Evolutionary conservation across 2,329 filamentous ascomycete genomes (phyloP), one percentile per base, ranked within the genome.

Genomic region (Ascochyta clinopodiicola): DNA sequence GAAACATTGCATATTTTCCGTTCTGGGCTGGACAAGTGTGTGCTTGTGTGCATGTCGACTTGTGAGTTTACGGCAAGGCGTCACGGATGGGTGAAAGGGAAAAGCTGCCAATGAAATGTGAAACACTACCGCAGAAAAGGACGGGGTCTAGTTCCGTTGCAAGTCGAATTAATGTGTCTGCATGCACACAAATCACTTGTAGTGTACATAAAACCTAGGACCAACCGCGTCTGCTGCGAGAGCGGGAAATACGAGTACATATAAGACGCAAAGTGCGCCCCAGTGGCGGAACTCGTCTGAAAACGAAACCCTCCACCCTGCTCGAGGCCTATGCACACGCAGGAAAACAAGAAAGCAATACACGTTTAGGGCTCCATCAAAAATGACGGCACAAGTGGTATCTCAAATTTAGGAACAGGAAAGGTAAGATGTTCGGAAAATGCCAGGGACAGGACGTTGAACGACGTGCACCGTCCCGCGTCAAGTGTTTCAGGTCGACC

Each of bases 401-500:
- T 56, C 35, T 47, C 46, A 51, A 37, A 51, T 51, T 47, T 10
- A 13, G 31, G 19, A 9, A 51, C 42, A 31, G 25, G 21, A 47
- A 51, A 43, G 31, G 42, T 51, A 27, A 6, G 4, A 36, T 29
- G 21, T 40, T 10, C 32, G 19, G 15, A 35, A 44, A 35, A 35
- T 29, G 45, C 13, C 22, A 29, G 19, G 24, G n/a, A 38, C 39
- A 43, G 29, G 34, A 32, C 22, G 44, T 38, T 34, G 34, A 36
- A 43, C 43, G 17, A 13, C 21, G 21, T 38, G 32, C 51, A 42
- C 36, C 35, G 40, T 50, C 40, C 40, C 42, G 40, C 37, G 52
- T 42, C 36, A 43, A 43, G 42, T 40, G 52, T 51, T 51, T 51
- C 46, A 47, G 15, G 6, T 24, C 19, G 46, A 50, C 52, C 42